A percentile compares a stretch with the other conserved stretches of the same genome.
Evolutionary conservation across 441 rosid species (phyloP).

Genomic region (Erysimum pusillum): DNA sequence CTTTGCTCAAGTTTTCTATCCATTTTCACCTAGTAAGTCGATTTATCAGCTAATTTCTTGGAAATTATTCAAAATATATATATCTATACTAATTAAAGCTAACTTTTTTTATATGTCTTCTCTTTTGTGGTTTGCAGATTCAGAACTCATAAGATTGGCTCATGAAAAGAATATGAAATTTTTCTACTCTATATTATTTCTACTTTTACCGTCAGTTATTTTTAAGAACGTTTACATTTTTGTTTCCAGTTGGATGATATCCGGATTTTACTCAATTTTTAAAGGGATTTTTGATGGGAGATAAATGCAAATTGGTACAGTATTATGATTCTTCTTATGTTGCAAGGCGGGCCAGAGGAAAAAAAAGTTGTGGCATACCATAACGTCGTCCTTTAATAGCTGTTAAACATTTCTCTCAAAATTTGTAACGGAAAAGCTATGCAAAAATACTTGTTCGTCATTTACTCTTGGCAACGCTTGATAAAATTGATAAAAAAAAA

Average conservation of each 20-base stretch:
- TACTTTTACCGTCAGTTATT: too few species aligned
- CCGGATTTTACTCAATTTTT: too few species aligned
- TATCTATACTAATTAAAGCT: neutral
- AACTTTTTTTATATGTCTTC: neutral
- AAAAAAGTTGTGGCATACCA: constrained; percentile 10
- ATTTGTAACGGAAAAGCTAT: constrained; percentile 14
- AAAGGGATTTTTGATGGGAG: too few species aligned
- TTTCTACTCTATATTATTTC: too few species aligned
- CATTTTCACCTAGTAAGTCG: constrained; percentile 54
- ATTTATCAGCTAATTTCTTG: neutral
- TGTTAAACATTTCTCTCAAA: neutral
- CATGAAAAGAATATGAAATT: constrained; percentile 46
- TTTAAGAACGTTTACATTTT: too few species aligned
- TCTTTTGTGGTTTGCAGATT: constrained; percentile 37
- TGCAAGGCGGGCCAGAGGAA: neutral
- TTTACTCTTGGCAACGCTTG: constrained; percentile 16
- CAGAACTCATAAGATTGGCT: constrained; percentile 33
- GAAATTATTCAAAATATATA: neutral
- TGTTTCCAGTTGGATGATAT: too few species aligned
- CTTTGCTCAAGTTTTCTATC: constrained; percentile 52
- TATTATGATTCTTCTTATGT: too few species aligned
- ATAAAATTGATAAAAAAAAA: too few species aligned
- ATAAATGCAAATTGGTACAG: too few species aligned
- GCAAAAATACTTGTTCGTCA: constrained; percentile 1
- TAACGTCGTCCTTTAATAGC: neutral